Conservation (phyloP, 2,329 filamentous ascomycete species). For the Diaporthe sp. region DNA sequence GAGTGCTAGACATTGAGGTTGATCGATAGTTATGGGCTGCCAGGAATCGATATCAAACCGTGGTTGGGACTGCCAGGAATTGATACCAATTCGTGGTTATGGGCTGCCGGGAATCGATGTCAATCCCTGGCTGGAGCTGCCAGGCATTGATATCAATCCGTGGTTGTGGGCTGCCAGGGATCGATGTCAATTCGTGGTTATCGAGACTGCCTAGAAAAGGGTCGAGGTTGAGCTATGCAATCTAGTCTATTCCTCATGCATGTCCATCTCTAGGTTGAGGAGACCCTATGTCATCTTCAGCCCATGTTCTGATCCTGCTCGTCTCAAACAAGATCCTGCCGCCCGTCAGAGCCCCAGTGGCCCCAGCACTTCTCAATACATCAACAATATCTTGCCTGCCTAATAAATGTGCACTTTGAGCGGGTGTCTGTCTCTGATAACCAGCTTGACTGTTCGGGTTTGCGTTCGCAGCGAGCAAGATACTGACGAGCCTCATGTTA, state of each 20-base stretch:
- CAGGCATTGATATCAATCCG: too few relatives aligned
- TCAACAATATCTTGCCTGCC: constrained; percentile 1
- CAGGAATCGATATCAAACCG: too few relatives aligned
- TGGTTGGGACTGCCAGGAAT: too few relatives aligned
- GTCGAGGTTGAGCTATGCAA: too few relatives aligned
- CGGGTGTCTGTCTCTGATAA: constrained; percentile 34
- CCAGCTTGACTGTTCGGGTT: constrained; percentile 12
- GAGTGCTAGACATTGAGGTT: too few relatives aligned
- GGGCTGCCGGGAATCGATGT: too few relatives aligned
- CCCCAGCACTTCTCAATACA: not conserved
- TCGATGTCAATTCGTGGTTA: too few relatives aligned
- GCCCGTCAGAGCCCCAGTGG: not conserved
- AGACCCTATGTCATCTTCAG: not conserved
- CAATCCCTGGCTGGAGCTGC: too few relatives aligned
- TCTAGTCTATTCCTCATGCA: not conserved
- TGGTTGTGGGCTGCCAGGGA: too few relatives aligned
- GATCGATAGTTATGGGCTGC: too few relatives aligned
- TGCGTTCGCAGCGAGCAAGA: constrained; percentile 39
- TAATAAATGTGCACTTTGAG: constrained; percentile 35
- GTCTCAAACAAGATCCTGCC: not conserved
- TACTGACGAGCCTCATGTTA: constrained; percentile 37
- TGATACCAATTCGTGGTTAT: too few relatives aligned
- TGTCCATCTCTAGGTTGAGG: not conserved
- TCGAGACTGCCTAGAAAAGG: too few relatives aligned
- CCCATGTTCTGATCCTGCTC: not conserved